phyloP scores from a whole-genome alignment of 176 grass and related monocot species.

The Triticum turgidum region DNA sequence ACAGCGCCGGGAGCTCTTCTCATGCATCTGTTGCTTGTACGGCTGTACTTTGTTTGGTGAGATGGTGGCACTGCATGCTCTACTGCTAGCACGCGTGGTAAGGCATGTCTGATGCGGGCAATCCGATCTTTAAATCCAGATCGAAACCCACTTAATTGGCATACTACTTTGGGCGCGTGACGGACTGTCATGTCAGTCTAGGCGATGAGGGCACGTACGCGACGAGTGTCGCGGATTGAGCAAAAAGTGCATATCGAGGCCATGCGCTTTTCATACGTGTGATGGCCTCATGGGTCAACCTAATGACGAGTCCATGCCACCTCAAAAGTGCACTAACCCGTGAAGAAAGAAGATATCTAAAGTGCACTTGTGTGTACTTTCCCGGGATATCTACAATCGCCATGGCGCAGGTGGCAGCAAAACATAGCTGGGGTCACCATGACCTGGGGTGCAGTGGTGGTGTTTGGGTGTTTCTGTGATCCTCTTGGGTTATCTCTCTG shows the following conservation, averaged over 20 bases:
- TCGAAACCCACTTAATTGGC: slow-evolving; percentile 23
- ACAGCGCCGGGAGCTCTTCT: not conserved
- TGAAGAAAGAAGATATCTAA: not conserved
- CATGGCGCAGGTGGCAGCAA: not conserved
- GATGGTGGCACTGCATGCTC: not conserved
- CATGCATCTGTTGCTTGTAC: not conserved
- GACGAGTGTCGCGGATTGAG: not conserved
- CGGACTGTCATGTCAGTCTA: not conserved
- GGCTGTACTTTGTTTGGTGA: not conserved
- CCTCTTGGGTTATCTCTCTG: not conserved
- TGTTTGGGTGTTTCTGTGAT: not conserved
- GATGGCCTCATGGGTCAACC: not conserved
- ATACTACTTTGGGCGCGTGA: slow-evolving; percentile 8
- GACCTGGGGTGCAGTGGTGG: not conserved
- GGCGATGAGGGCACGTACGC: not conserved
- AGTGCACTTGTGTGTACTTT: not conserved
- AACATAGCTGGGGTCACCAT: not conserved
- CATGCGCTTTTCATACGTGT: not conserved
- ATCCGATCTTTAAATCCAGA: slow-evolving; percentile 1
- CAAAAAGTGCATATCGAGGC: not conserved
- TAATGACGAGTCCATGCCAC: not conserved
- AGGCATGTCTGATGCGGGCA: not conserved
- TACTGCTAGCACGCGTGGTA: not conserved
- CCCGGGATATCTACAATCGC: not conserved
- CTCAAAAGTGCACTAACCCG: not conserved